Conservation (phyloP, 306 rosid species). For the Lathyrus tuberosus region DNA sequence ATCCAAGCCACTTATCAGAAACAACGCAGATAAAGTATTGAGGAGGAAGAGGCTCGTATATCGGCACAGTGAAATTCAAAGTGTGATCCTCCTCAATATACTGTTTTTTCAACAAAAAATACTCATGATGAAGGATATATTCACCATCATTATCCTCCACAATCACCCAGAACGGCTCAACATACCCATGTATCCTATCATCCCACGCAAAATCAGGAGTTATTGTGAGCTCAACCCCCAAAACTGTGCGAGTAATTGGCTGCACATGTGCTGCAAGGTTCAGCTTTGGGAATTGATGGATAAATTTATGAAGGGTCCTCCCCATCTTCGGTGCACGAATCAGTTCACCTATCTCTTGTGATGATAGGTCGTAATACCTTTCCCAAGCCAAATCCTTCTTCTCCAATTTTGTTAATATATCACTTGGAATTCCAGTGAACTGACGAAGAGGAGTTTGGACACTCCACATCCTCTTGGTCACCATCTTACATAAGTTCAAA, state of each 20-base stretch:
- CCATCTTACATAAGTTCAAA: constrained; percentile 93
- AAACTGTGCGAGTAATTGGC: constrained; percentile 90
- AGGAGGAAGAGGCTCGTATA: constrained; percentile 89
- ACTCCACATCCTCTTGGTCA: constrained; percentile 90
- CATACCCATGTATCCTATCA: constrained; percentile 90
- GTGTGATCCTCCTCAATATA: constrained; percentile 88
- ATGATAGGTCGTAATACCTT: constrained; percentile 87
- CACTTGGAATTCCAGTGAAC: constrained; percentile 78
- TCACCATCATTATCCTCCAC: constrained; percentile 97
- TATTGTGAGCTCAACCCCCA: constrained; percentile 87
- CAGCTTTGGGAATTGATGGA: constrained; percentile 89
- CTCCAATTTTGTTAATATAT: constrained; percentile 76
- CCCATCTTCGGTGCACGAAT: constrained; percentile 87
- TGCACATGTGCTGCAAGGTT: constrained; percentile 96
- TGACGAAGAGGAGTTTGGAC: constrained; percentile 94
- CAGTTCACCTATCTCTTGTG: constrained; percentile 94
- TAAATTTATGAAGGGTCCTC: constrained; percentile 76
- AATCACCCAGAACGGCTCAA: constrained; percentile 93
- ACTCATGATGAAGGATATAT: constrained; percentile 84
- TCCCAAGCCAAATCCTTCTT: constrained; percentile 98
- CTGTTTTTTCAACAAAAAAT: constrained; percentile 86
- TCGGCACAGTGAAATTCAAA: constrained; percentile 83
- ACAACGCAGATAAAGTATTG: constrained; percentile 86
- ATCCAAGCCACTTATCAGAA: constrained; percentile 96
- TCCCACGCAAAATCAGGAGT: constrained; percentile 98